Percentiles rank a stretch among this genome's conserved stretches.
phyloP scores from a whole-genome alignment of 2,329 filamentous ascomycete species.

The Pyricularia grisea region DNA sequence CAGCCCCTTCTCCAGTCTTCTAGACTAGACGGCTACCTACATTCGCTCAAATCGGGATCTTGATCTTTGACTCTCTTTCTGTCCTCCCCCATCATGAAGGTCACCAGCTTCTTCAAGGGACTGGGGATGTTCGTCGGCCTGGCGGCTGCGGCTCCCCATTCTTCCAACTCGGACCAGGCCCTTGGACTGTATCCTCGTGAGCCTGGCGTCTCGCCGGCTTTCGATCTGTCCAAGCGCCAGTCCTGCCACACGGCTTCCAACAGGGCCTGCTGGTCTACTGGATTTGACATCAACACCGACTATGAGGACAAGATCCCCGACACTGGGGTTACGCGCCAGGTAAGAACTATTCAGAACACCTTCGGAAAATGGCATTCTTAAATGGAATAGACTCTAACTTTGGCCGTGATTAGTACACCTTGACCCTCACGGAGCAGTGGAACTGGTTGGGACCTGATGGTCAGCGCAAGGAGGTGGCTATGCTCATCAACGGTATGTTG shows the following conservation, averaged over 20 bases:
- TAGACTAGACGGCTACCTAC: background rate
- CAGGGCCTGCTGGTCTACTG: conserved; percentile 12
- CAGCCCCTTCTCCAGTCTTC: background rate
- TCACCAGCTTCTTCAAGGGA: background rate
- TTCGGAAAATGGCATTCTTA: background rate
- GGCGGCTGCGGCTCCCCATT: background rate
- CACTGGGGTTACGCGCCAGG: conserved; percentile 9
- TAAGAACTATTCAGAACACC: background rate
- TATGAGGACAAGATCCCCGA: conserved; percentile 10
- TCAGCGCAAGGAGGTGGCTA: conserved; percentile 10
- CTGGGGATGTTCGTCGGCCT: conserved; percentile 1
- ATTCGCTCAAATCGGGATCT: background rate
- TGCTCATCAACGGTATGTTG: conserved; percentile 12
- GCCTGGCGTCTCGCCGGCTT: background rate
- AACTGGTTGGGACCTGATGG: conserved; percentile 13
- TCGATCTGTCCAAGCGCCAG: conserved; percentile 2
- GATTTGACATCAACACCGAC: conserved; percentile 14
- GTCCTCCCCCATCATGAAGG: background rate
- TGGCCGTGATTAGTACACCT: conserved; percentile 7
- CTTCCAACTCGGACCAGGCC: background rate
- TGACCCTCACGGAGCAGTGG: conserved; percentile 11
- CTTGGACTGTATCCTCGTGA: background rate
- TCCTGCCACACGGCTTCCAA: conserved; percentile 11
- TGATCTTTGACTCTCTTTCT: background rate
- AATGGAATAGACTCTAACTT: background rate